Evolutionary conservation across 306 rosid species (phyloP).

Genomic region (Luffa aegyptiaca): DNA sequence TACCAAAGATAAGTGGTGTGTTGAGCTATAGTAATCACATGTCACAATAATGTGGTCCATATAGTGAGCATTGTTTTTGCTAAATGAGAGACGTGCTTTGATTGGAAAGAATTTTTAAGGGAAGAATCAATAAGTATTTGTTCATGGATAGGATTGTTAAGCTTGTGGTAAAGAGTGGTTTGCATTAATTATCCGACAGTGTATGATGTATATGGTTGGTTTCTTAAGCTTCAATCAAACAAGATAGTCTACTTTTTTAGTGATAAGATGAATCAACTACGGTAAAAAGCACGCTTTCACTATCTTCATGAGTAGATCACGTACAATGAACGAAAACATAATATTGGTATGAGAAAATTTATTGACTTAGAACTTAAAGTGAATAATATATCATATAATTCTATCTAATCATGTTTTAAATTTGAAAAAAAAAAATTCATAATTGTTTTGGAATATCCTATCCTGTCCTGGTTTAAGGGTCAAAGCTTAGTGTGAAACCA

Average conservation of each 20-base stretch:
- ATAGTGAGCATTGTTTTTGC: too few relatives aligned
- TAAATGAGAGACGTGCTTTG: not conserved
- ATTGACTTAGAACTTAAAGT: too few relatives aligned
- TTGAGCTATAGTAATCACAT: too few relatives aligned
- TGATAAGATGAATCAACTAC: too few relatives aligned
- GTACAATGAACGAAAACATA: too few relatives aligned
- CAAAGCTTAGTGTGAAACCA: not conserved
- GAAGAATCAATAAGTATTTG: not conserved
- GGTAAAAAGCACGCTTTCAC: not conserved
- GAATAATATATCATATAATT: too few relatives aligned
- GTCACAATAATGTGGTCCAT: too few relatives aligned
- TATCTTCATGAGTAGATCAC: too few relatives aligned
- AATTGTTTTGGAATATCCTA: not conserved
- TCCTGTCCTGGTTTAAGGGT: not conserved
- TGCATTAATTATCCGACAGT: not conserved
- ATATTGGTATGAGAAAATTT: too few relatives aligned
- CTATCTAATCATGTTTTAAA: too few relatives aligned
- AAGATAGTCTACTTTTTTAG: not conserved
- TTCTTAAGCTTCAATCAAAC: not conserved
- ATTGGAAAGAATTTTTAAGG: not conserved
- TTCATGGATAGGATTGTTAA: not conserved
- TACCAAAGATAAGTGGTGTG: too few relatives aligned
- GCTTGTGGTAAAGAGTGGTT: not conserved
- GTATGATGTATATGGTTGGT: not conserved
- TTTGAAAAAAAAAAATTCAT: too few relatives aligned